Evolutionary conservation across 768 basidiomycete genomes (phyloP).

Genomic region (button mushroom (Agaricus bisporus)): DNA sequence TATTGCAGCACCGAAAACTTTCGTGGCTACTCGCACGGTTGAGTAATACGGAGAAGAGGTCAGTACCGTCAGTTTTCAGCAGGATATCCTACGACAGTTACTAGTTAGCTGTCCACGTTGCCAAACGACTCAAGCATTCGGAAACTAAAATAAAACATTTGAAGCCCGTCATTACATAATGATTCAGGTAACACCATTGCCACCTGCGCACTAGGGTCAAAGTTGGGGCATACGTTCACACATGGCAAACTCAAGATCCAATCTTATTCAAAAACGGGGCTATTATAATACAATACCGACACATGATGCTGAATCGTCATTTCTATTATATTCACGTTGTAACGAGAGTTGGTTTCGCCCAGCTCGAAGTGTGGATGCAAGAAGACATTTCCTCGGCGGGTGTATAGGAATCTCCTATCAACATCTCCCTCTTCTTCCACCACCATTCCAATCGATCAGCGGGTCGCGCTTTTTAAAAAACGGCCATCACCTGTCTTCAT

Average conservation of each 20-base stretch:
- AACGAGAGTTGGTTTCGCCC: not conserved
- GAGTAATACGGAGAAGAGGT: too few species aligned
- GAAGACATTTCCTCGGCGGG: not conserved
- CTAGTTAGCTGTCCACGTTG: too few species aligned
- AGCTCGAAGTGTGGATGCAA: not conserved
- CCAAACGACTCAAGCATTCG: too few species aligned
- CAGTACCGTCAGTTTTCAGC: too few species aligned
- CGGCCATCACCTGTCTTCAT: conserved; percentile 1
- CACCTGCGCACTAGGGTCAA: not conserved
- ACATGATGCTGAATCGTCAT: not conserved
- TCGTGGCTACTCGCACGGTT: too few species aligned
- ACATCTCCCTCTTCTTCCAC: not conserved
- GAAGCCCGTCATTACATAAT: conserved; percentile 1
- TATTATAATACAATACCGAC: not conserved
- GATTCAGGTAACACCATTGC: not conserved
- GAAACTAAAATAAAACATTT: not conserved
- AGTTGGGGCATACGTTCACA: not conserved
- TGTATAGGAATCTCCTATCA: not conserved
- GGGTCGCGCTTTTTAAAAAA: not conserved
- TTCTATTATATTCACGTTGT: not conserved
- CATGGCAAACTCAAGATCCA: conserved; percentile 2
- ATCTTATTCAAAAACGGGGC: not conserved
- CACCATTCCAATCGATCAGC: not conserved
- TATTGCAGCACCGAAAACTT: too few species aligned
- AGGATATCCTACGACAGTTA: too few species aligned